Evolutionary conservation across 768 basidiomycete species (phyloP).

Genomic region (Phylloporus arenicola): DNA sequence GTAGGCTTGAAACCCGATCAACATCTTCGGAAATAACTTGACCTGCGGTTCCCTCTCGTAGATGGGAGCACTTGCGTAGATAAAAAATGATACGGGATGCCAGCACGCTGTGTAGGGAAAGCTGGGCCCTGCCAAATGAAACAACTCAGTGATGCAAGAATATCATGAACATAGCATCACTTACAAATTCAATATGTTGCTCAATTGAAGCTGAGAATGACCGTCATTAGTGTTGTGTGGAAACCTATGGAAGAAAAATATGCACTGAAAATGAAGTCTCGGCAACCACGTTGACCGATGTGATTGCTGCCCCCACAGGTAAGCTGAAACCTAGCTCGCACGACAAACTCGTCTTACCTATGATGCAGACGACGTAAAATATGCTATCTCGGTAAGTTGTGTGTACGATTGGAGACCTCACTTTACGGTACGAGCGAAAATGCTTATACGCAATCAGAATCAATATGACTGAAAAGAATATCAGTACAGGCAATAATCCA

Average conservation of each 20-base stretch:
- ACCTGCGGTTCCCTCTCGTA: neutral
- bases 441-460: constrained; percentile 4
- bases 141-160: neutral
- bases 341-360: constrained; percentile 1
- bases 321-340: neutral
- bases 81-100: constrained; percentile 14
- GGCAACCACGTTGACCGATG: constrained; percentile 10
- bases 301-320: constrained; percentile 8
- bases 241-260: neutral
- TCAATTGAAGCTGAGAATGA: constrained; percentile 2
- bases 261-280: constrained; percentile 9
- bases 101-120: constrained; percentile 4
- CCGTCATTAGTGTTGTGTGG: neutral
- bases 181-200: constrained; percentile 2
- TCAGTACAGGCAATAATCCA: neutral
- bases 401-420: constrained; percentile 1
- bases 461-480: constrained; percentile 3
- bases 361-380: constrained; percentile 16
- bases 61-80: constrained; percentile 2
- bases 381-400: constrained; percentile 14
- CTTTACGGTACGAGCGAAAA: constrained; percentile 4
- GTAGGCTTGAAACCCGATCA: neutral
- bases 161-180: neutral
- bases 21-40: neutral
- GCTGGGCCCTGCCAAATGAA: constrained; percentile 4